phyloP scores from a whole-genome alignment of 306 rosid species.

The Vachellia collinsii region DNA sequence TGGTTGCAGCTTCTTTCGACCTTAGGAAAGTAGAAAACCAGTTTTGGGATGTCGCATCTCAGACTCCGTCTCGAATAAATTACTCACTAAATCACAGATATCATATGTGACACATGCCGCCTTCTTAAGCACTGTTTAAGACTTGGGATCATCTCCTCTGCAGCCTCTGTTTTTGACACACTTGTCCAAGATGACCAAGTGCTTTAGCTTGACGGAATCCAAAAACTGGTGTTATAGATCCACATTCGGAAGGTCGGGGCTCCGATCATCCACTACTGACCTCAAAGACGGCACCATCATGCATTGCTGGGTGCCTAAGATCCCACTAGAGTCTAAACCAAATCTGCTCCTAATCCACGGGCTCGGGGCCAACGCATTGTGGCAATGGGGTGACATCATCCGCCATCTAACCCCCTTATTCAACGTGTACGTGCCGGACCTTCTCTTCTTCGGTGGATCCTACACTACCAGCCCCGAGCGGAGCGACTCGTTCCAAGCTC shows the following conservation, averaged over 20 bases:
- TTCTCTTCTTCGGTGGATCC: slow-evolving; percentile 79
- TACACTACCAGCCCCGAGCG: slow-evolving; percentile 65
- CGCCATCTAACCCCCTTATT: slow-evolving; percentile 49
- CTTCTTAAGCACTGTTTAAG: not conserved
- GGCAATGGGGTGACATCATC: slow-evolving; percentile 81
- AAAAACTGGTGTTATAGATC: slow-evolving; percentile 61
- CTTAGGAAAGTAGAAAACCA: not conserved
- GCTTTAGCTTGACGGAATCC: slow-evolving; percentile 65
- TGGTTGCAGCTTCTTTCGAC: not conserved
- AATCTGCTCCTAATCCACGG: slow-evolving; percentile 87
- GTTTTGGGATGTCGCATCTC: not conserved
- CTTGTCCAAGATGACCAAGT: slow-evolving; percentile 38
- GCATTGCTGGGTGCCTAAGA: slow-evolving; percentile 86
- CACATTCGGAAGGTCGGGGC: slow-evolving; percentile 63
- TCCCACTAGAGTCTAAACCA: slow-evolving; percentile 48
- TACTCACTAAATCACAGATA: not conserved
- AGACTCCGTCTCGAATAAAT: not conserved
- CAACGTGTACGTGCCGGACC: slow-evolving; percentile 88
- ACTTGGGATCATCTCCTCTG: not conserved
- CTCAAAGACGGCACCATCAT: slow-evolving; percentile 71
- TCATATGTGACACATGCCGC: not conserved
- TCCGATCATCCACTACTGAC: slow-evolving; percentile 60
- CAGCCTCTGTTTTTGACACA: not conserved
- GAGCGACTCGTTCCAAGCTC: slow-evolving; percentile 71
- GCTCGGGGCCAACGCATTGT: slow-evolving; percentile 72